Base-by-base conservation (phyloP, 768 basidiomycete genomes). In the Russula earlei region DNA sequence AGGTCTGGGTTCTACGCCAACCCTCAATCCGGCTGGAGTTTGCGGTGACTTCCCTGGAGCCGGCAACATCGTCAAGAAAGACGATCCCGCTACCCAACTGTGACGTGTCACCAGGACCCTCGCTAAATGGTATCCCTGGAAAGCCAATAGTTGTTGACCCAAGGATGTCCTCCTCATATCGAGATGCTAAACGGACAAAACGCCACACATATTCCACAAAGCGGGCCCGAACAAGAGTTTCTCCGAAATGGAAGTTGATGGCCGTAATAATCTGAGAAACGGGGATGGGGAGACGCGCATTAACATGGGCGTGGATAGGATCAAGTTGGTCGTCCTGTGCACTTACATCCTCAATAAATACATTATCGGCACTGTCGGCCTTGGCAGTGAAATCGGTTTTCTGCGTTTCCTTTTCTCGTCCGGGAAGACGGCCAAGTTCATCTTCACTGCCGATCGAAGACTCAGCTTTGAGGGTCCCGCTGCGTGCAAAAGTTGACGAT, bases 321-420 rank as follows among this genome's bases (percentile, higher is more conserved):
- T 53, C 34, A 52, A 10, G 62, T 31, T 27, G 25, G 10, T 31
- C 29, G 15, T 40, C 40, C 19, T 52, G 37, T 52, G 27, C 33
- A 77, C 90, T 67, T 64, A 95, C 94, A 64, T 98, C 95, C 49
- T 98, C 94, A 61, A 98, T 89, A 70, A 97, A 97, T 15, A 86
- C 61, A 64, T 84, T 89, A 62, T 98, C 94, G 6, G 81, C 73
- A 51, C 72, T 78, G 61, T 87, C 84, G 17, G 75, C 64, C 56
- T 81, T 87, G 45, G 75, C 75, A 7, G 72, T 65, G 48, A 75
- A 77, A 55, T 86, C 84, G 10, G 72, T 71, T 63, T 77, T 84
- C 41, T 74, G 69, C 0, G 60, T 50, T 15, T 64, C 63, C 31
- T 59, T 65, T 20, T 82, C 82, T 63, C 77, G 84, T 41, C 75